phyloP scores from a whole-genome alignment of 208 protist genomes.

The Phytomonas sp. region DNA sequence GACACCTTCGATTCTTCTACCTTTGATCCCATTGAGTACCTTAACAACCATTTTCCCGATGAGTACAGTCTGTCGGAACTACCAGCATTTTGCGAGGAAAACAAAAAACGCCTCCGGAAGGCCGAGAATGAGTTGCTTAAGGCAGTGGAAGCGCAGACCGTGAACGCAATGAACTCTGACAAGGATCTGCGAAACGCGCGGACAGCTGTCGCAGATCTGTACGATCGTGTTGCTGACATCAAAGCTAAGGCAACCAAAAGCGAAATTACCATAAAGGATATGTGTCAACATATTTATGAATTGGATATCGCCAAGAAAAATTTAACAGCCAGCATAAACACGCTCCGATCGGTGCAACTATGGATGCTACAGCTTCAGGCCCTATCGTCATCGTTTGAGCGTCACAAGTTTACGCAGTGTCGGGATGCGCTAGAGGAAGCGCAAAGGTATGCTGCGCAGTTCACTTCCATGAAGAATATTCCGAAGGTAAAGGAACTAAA shows the following conservation, averaged over 20 bases:
- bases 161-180: slow-evolving; percentile 48
- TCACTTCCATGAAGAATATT: slow-evolving; percentile 73
- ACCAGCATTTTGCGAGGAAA: slow-evolving; percentile 73
- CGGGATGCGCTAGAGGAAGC: slow-evolving; percentile 78
- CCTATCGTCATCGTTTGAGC: slow-evolving; percentile 72
- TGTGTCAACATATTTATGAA: slow-evolving; percentile 91
- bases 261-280: slow-evolving; percentile 90
- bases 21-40: slow-evolving; percentile 91
- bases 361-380: slow-evolving; percentile 88
- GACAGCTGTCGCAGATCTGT: slow-evolving; percentile 78
- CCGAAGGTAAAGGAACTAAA: slow-evolving; percentile 85
- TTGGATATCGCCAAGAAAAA: slow-evolving; percentile 94
- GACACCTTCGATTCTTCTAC: slow-evolving; percentile 72
- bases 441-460: slow-evolving; percentile 73
- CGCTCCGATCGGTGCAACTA: slow-evolving; percentile 88
- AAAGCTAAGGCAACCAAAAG: slow-evolving; percentile 86
- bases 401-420: slow-evolving; percentile 67
- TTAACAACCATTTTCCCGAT: slow-evolving; percentile 91
- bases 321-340: slow-evolving; percentile 87
- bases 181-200: slow-evolving; percentile 83
- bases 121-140: slow-evolving; percentile 88
- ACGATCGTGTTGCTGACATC: slow-evolving; percentile 86
- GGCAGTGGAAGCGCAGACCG: slow-evolving; percentile 87
- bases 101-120: slow-evolving; percentile 70
- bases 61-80: slow-evolving; percentile 82